Percentiles rank a stretch among this genome's conserved stretches.
Conservation (phyloP, 192 early-diverging fungal genomes). For the Umbelopsis ramanniana region DNA sequence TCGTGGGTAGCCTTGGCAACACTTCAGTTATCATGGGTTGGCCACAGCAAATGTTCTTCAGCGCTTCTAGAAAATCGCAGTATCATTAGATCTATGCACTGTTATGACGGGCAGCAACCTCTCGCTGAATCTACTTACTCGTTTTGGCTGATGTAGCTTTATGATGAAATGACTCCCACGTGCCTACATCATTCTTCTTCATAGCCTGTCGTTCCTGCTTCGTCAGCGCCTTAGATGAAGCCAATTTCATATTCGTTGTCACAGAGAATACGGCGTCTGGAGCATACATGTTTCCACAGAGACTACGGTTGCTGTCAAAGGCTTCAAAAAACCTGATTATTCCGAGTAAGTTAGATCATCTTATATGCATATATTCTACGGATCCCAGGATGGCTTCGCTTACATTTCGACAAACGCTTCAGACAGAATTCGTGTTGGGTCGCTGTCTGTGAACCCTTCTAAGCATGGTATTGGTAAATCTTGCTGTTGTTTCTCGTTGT, state of each 20-base stretch:
- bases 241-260: constrained; percentile 1
- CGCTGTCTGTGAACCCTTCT: not conserved
- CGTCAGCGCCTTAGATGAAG: not conserved
- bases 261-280: not conserved
- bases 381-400: not conserved
- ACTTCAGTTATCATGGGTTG: not conserved
- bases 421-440: not conserved
- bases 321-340: not conserved
- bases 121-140: not conserved
- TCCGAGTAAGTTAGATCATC: not conserved
- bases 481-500: not conserved
- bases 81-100: not conserved
- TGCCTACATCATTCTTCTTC: not conserved
- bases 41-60: not conserved
- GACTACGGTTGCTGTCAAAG: not conserved
- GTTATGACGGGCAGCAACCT: not conserved
- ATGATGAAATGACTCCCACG: not conserved
- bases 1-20: constrained; percentile 1
- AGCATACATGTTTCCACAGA: not conserved
- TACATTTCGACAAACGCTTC: constrained; percentile 1
- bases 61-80: not conserved
- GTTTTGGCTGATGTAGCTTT: constrained; percentile 1
- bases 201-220: not conserved
- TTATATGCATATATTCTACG: not conserved
- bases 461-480: constrained; percentile 7